phyloP scores from a whole-genome alignment of 768 basidiomycete genomes.

The Termitomyces sp. region DNA sequence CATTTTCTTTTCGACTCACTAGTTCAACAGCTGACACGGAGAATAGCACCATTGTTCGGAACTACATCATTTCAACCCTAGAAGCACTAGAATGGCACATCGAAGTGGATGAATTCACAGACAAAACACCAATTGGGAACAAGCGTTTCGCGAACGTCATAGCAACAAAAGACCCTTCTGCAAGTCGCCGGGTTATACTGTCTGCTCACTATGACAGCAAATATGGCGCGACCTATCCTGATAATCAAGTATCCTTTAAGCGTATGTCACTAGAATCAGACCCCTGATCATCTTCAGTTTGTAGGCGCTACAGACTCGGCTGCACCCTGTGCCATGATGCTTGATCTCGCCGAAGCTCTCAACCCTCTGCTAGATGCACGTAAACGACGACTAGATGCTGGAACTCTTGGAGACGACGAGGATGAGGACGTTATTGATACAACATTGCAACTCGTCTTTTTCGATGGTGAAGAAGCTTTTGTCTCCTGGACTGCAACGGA shows the following conservation, averaged over 20 bases:
- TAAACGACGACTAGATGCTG: slow-evolving; percentile 51
- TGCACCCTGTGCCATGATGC: slow-evolving; percentile 90
- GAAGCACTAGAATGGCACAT: slow-evolving; percentile 80
- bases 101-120: slow-evolving; percentile 81
- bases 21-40: slow-evolving; percentile 56
- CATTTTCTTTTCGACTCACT: slow-evolving; percentile 9
- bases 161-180: slow-evolving; percentile 91
- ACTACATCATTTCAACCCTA: slow-evolving; percentile 76
- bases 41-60: slow-evolving; percentile 79
- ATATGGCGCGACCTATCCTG: slow-evolving; percentile 68
- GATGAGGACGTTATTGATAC: slow-evolving; percentile 81
- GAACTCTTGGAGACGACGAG: slow-evolving; percentile 39
- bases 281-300: slow-evolving; percentile 55
- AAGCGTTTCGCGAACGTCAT: slow-evolving; percentile 88
- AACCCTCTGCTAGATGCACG: slow-evolving; percentile 69
- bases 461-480: slow-evolving; percentile 98
- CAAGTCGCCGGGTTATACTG: slow-evolving; percentile 78
- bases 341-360: slow-evolving; percentile 86
- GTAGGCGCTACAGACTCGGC: slow-evolving; percentile 97
- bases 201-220: slow-evolving; percentile 95
- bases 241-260: slow-evolving; percentile 61
- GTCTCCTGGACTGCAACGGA: slow-evolving; percentile 84
- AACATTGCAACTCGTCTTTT: slow-evolving; percentile 90
- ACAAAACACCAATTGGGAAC: slow-evolving; percentile 75
- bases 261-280: neutral